Percentiles rank a stretch among this genome's conserved stretches.
phyloP scores from a whole-genome alignment of 2,329 filamentous ascomycete genomes.

The Trichoderma atroviride region DNA sequence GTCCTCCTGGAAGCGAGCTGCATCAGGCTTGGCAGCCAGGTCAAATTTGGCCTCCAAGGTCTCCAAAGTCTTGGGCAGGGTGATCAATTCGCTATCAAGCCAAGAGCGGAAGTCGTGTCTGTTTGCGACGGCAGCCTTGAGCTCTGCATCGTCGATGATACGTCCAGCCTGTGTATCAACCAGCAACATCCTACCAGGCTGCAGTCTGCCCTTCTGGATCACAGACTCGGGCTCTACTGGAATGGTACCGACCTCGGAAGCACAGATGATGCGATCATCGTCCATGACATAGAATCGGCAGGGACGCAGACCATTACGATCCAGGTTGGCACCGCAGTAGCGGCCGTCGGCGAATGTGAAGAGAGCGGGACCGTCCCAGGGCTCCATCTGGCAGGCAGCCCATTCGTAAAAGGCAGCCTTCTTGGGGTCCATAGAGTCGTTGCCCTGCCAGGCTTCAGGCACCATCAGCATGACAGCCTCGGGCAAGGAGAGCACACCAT shows the following conservation, averaged over 20 bases:
- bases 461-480: constrained; percentile 99
- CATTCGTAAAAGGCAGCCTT: constrained; percentile 99
- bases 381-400: constrained; percentile 98
- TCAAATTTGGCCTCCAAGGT: constrained; percentile 63
- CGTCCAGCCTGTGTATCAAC: constrained; percentile 88
- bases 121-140: constrained; percentile 85
- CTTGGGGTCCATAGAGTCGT: constrained; percentile 85
- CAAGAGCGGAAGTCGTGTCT: constrained; percentile 86
- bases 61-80: constrained; percentile 73
- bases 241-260: constrained; percentile 94
- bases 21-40: constrained; percentile 68
- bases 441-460: constrained; percentile 96
- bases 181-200: constrained; percentile 93
- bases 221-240: constrained; percentile 86
- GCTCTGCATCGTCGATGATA: constrained; percentile 90
- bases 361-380: constrained; percentile 94
- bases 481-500: constrained; percentile 90
- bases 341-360: constrained; percentile 97
- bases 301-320: constrained; percentile 91
- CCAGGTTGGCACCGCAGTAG: constrained; percentile 95
- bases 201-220: constrained; percentile 88
- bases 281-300: constrained; percentile 97
- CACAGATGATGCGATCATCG: constrained; percentile 95
- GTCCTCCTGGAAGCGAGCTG: constrained; percentile 77
- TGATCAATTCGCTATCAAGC: constrained; percentile 84